Conservation (phyloP, 2,329 filamentous ascomycete genomes). For the Fusarium nodosum region DNA sequence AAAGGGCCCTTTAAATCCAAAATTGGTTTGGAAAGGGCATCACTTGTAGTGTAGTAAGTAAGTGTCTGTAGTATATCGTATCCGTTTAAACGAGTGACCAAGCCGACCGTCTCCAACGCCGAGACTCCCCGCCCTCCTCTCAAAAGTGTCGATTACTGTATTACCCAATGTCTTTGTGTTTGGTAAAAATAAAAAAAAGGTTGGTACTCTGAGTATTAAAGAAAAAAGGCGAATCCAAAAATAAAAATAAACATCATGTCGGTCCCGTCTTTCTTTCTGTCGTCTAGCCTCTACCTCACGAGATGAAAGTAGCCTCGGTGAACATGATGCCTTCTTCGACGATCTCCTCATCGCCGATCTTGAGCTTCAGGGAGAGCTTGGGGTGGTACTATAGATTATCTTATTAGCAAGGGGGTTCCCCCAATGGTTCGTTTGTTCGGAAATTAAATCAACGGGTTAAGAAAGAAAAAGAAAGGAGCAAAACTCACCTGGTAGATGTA, state of each 20-base stretch:
- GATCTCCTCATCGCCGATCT: constrained; percentile 83
- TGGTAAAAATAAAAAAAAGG: not conserved
- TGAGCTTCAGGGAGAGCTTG: constrained; percentile 81
- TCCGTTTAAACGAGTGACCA: constrained; percentile 51
- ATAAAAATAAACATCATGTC: not conserved
- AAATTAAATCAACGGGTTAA: constrained; percentile 24
- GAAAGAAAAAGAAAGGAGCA: not conserved
- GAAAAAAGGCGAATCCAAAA: constrained; percentile 14
- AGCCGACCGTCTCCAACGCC: constrained; percentile 52
- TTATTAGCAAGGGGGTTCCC: constrained; percentile 33
- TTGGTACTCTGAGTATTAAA: constrained; percentile 37
- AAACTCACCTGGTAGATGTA: constrained; percentile 92
- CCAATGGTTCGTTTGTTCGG: constrained; percentile 15
- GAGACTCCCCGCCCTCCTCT: constrained; percentile 33
- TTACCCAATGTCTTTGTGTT: constrained; percentile 46
- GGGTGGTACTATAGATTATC: constrained; percentile 73
- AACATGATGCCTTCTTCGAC: constrained; percentile 84
- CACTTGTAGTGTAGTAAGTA: constrained; percentile 28
- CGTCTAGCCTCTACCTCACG: constrained; percentile 59
- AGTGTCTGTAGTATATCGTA: constrained; percentile 8
- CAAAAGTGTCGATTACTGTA: constrained; percentile 45
- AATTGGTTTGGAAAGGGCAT: constrained; percentile 42
- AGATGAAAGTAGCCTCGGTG: constrained; percentile 97
- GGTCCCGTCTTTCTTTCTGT: constrained; percentile 8
- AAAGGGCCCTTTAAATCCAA: constrained; percentile 9